Conservation (phyloP, 2,329 filamentous ascomycete species). For the Ophiostoma sp. region DNA sequence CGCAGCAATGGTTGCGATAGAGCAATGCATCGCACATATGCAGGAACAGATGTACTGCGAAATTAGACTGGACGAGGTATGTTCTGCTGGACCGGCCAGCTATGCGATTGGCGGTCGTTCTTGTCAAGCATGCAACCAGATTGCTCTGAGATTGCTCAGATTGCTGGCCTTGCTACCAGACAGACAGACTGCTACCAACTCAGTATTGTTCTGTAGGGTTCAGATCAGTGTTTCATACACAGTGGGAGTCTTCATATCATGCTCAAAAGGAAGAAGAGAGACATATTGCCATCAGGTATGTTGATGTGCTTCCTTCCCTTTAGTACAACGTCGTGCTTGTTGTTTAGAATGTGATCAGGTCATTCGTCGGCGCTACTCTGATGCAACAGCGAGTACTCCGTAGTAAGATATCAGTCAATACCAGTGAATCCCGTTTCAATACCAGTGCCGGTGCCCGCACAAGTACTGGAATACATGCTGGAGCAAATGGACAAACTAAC, state of each 20-base stretch:
- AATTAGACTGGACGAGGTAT: neutral
- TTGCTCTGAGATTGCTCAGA: neutral
- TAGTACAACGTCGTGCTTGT: neutral
- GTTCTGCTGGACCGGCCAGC: neutral
- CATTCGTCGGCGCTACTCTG: neutral
- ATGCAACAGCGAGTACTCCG: neutral
- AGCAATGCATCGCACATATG: neutral
- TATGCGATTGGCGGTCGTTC: neutral
- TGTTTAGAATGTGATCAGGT: neutral
- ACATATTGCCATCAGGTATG: neutral
- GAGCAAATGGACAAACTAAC: slow-evolving; percentile 10
- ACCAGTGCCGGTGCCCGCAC: too few species aligned
- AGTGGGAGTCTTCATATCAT: neutral
- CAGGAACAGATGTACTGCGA: neutral
- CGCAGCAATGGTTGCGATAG: neutral
- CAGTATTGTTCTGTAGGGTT: neutral
- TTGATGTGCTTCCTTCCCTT: neutral
- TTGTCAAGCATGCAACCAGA: slow-evolving; percentile 5
- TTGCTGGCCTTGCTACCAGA: neutral
- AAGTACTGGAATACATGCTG: neutral
- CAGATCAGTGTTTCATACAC: slow-evolving; percentile 1
- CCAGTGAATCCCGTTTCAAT: too few species aligned
- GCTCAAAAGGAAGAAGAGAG: neutral
- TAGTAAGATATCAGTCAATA: too few species aligned
- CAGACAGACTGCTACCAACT: neutral